Percentiles rank a stretch among this genome's conserved stretches.
phyloP scores from a whole-genome alignment of 164 flowering plant species.

The Vitis rupestris region DNA sequence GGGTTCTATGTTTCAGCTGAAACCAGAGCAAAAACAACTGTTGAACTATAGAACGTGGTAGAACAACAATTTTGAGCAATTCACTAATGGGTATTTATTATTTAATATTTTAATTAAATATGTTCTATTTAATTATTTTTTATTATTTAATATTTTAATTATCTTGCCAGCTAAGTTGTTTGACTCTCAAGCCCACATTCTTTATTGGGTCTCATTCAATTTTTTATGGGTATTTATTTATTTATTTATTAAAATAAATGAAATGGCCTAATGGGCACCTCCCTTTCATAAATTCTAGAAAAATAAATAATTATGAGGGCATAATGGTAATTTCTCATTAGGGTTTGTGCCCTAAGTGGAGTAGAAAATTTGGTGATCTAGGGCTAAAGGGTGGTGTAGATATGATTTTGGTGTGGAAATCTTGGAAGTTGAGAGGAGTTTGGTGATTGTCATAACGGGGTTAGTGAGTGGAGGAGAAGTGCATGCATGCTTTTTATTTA shows the following conservation, averaged over 20 bases:
- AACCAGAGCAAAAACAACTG: too few relatives aligned
- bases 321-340: not conserved
- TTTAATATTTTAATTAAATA: too few relatives aligned
- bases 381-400: not conserved
- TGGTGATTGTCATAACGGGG: conserved; percentile 9
- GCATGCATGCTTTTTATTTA: conserved; percentile 2
- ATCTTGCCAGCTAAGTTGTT: not conserved
- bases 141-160: not conserved
- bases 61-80: too few relatives aligned
- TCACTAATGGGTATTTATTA: too few relatives aligned
- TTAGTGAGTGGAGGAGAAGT: conserved; percentile 6
- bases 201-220: too few relatives aligned
- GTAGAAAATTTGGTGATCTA: not conserved
- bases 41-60: too few relatives aligned
- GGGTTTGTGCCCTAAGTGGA: too few relatives aligned
- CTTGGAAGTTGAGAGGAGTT: conserved; percentile 11
- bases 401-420: conserved; percentile 2
- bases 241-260: not conserved
- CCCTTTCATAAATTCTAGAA: not conserved
- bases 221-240: not conserved
- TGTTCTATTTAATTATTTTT: not conserved
- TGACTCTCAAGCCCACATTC: not conserved
- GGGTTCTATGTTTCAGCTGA: too few relatives aligned
- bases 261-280: too few relatives aligned
- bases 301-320: not conserved